A percentile compares a stretch with the other conserved stretches of the same genome.
These are phyloP conservation scores for Monsonia emarginata DNA, from an alignment of 441 rosid genomes.

Conservation along the genomic window DNA sequence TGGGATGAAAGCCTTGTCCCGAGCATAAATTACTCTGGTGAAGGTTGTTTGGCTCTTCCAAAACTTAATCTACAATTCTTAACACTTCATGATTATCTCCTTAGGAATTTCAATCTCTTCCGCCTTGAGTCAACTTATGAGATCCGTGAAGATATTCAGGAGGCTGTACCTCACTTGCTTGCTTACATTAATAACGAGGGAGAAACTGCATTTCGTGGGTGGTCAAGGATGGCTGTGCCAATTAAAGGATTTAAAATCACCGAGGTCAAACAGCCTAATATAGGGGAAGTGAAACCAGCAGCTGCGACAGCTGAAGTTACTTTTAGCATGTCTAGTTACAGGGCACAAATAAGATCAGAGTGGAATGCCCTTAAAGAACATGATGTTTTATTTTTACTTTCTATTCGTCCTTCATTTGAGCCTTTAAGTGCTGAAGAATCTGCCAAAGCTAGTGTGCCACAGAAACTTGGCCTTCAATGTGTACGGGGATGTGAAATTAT, in stretches of 20 bases:
- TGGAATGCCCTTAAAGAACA: conserved; percentile 98
- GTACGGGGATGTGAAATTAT: conserved; percentile 94
- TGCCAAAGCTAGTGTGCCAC: conserved; percentile 78
- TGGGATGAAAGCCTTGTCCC: conserved; percentile 99
- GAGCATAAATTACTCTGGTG: conserved; percentile 96
- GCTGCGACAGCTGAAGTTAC: conserved; percentile 82
- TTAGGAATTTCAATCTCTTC: conserved; percentile 90
- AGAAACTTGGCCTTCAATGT: conserved; percentile 85
- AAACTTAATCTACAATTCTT: conserved; percentile 91
- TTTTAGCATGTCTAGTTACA: conserved; percentile 83
- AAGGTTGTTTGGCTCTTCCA: conserved; percentile 97
- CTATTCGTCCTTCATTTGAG: conserved; percentile 86
- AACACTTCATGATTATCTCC: conserved; percentile 93
- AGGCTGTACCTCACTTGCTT: conserved; percentile 91
- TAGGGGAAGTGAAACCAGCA: conserved; percentile 96
- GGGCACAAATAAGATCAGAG: conserved; percentile 74
- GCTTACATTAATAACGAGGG: conserved; percentile 81
- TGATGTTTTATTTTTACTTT: conserved; percentile 87
- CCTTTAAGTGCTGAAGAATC: conserved; percentile 92
- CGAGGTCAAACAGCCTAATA: conserved; percentile 88
- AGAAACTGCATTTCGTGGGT: conserved; percentile 88
- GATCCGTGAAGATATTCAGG: conserved; percentile 99
- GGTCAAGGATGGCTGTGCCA: conserved; percentile 99
- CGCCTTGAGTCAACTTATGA: conserved; percentile 97
- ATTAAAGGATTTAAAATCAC: conserved; percentile 60